phyloP scores from a whole-genome alignment of 129 eudicot genomes.

The Ambrosia trifida region DNA sequence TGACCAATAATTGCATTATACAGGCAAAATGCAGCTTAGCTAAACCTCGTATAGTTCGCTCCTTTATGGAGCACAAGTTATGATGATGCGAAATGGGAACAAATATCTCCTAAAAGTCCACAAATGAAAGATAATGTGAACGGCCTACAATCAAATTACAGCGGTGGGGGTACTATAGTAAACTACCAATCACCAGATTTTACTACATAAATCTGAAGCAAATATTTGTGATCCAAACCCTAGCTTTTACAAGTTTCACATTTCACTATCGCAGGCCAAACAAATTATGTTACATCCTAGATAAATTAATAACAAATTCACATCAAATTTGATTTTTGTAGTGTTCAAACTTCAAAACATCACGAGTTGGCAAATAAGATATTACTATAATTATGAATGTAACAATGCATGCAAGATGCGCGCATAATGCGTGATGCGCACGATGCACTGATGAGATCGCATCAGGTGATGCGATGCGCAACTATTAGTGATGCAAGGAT shows the following conservation, averaged over 20 bases:
- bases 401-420: too few species aligned
- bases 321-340: neutral
- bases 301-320: too few species aligned
- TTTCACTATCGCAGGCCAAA: conserved; percentile 2
- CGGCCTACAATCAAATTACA: neutral
- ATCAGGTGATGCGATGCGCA: too few species aligned
- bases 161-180: too few species aligned
- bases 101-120: neutral
- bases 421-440: too few species aligned
- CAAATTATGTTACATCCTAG: too few species aligned
- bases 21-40: neutral
- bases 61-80: neutral
- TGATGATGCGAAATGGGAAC: neutral
- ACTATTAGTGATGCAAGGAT: too few species aligned
- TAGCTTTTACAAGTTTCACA: neutral
- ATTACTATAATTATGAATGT: too few species aligned
- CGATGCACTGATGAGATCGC: too few species aligned
- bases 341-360: neutral
- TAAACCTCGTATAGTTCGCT: neutral
- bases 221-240: neutral
- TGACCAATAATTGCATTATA: neutral
- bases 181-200: neutral
- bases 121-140: neutral
- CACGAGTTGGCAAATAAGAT: neutral
- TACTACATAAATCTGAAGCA: neutral